Conservation (phyloP, 345 rosid genomes). For the Barbarea vulgaris region DNA sequence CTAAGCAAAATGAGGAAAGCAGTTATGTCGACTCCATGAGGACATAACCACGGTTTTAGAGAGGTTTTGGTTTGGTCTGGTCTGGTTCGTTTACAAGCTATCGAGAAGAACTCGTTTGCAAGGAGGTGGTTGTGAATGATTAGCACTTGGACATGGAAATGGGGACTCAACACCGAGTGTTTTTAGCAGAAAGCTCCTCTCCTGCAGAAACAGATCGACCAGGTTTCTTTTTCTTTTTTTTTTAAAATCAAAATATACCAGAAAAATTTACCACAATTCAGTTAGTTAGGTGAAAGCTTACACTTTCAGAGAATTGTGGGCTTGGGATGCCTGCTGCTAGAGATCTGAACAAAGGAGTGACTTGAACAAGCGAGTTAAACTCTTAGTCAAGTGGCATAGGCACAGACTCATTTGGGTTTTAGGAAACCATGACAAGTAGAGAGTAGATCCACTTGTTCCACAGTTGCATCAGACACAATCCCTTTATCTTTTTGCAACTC, state of each 20-base stretch:
- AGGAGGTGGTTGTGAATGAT: slow-evolving; percentile 74
- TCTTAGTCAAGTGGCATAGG: slow-evolving; percentile 53
- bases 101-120: slow-evolving; percentile 97
- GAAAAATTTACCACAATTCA: neutral
- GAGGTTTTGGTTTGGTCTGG: slow-evolving; percentile 16
- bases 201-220: slow-evolving; percentile 58
- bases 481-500: slow-evolving; percentile 47
- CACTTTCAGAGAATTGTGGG: slow-evolving; percentile 98
- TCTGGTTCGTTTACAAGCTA: slow-evolving; percentile 56
- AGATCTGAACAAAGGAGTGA: slow-evolving; percentile 94
- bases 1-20: slow-evolving; percentile 32
- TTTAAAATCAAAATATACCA: neutral
- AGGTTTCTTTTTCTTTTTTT: slow-evolving; percentile 30
- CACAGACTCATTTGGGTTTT: slow-evolving; percentile 45
- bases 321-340: slow-evolving; percentile 97
- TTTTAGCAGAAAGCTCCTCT: slow-evolving; percentile 82
- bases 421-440: slow-evolving; percentile 46
- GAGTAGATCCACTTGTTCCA: slow-evolving; percentile 51
- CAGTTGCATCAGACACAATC: slow-evolving; percentile 43
- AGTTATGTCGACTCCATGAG: slow-evolving; percentile 38
- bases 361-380: slow-evolving; percentile 80
- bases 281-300: slow-evolving; percentile 49
- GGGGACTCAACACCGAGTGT: slow-evolving; percentile 92
- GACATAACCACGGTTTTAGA: slow-evolving; percentile 35
- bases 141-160: slow-evolving; percentile 55